A percentile compares a stretch with the other conserved stretches of the same genome.
Evolutionary conservation across 106 monocot genomes (phyloP).

Genomic region (Acanthochlamys bracteata): DNA sequence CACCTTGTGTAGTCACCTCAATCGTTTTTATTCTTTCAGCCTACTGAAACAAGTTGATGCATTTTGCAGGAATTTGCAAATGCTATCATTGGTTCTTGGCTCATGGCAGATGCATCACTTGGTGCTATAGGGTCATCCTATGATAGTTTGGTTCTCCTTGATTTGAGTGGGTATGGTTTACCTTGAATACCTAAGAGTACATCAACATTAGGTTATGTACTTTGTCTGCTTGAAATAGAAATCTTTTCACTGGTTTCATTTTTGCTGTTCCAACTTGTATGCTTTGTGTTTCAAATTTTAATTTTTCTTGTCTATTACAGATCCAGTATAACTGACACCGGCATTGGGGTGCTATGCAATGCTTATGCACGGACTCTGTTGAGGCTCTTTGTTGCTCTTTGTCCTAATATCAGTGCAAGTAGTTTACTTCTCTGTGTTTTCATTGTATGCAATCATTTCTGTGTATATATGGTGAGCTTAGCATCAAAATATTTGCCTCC

Average conservation of each 20-base stretch:
- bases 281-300: neutral
- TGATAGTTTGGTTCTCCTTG: constrained; percentile 62
- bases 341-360: constrained; percentile 95
- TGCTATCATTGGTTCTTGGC: constrained; percentile 77
- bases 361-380: constrained; percentile 58
- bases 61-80: constrained; percentile 56
- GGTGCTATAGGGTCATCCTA: constrained; percentile 66
- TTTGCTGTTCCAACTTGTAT: neutral
- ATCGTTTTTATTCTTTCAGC: too few species aligned
- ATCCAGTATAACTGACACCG: constrained; percentile 87
- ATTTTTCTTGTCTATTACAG: constrained; percentile 18
- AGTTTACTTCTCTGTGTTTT: constrained; percentile 8
- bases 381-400: constrained; percentile 79
- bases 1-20: too few species aligned
- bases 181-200: neutral
- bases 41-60: too few species aligned
- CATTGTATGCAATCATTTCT: too few species aligned
- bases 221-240: neutral
- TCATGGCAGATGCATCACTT: constrained; percentile 86
- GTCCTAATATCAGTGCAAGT: constrained; percentile 91
- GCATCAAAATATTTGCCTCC: neutral
- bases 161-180: constrained; percentile 79
- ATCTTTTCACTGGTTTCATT: neutral
- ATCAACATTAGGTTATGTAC: neutral
- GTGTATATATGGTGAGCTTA: neutral